Conservation (phyloP, 345 rosid genomes). For the Populus alba region DNA sequence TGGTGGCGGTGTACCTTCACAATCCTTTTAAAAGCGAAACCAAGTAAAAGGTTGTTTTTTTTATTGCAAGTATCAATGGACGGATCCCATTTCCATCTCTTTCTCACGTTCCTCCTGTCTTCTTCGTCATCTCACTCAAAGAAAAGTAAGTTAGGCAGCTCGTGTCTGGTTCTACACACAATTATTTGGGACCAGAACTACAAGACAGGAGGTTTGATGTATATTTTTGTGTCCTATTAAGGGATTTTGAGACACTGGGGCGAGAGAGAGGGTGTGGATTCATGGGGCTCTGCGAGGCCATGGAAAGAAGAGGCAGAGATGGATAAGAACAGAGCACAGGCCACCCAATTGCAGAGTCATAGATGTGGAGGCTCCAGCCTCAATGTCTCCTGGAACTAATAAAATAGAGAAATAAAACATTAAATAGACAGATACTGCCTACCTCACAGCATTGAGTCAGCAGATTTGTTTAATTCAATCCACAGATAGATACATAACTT, state of each 20-base stretch:
- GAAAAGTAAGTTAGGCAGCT: neutral
- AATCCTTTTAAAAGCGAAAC: neutral
- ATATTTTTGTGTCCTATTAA: neutral
- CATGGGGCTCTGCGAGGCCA: slow-evolving; percentile 4
- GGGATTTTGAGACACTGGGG: slow-evolving; percentile 5
- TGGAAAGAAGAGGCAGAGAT: slow-evolving; percentile 11
- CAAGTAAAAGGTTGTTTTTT: neutral
- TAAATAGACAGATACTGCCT: slow-evolving; percentile 4
- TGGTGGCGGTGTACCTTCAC: neutral
- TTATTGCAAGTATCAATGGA: neutral
- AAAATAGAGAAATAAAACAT: slow-evolving; percentile 3
- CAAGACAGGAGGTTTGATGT: neutral
- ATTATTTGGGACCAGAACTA: neutral
- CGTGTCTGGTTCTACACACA: neutral
- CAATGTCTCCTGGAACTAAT: neutral
- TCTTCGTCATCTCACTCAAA: neutral
- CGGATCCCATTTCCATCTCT: neutral
- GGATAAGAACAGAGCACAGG: slow-evolving; percentile 40
- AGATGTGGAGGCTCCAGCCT: slow-evolving; percentile 13
- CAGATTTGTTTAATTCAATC: neutral
- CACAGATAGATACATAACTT: neutral
- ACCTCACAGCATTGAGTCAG: slow-evolving; percentile 5
- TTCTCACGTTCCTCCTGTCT: neutral
- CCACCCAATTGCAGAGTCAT: slow-evolving; percentile 19
- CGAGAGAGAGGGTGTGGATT: neutral